Conservation (phyloP, 225 moss, liverwort and hornwort species). For the Bryoerythrophyllum caledonicum region DNA sequence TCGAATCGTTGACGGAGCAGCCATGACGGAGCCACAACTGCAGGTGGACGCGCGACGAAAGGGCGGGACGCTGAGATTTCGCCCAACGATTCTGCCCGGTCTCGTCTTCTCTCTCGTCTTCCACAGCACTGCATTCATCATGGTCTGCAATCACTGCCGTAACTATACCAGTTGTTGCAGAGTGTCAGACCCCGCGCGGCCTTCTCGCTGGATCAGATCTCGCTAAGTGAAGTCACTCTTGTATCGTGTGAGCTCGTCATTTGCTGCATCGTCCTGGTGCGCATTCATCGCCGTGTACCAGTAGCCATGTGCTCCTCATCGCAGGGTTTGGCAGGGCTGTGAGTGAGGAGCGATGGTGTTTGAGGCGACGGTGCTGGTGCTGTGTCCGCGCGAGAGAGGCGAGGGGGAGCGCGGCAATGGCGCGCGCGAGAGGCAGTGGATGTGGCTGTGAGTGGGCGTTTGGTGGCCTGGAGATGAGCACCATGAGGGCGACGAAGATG, state of each 20-base stretch:
- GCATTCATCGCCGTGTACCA: neutral
- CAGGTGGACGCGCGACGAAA: neutral
- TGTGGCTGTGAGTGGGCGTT: neutral
- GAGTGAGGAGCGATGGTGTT: constrained; percentile 20
- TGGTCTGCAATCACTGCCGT: neutral
- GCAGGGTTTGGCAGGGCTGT: neutral
- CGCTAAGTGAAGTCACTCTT: too few species aligned
- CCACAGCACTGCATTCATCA: neutral
- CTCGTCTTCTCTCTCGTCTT: neutral
- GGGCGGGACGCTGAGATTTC: neutral
- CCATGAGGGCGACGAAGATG: constrained; percentile 29
- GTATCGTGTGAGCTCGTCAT: neutral
- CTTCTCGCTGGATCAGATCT: constrained; percentile 31
- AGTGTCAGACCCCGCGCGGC: neutral
- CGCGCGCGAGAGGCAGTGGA: neutral
- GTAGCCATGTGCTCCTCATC: constrained; percentile 10
- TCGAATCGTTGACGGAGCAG: neutral
- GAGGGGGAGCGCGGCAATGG: constrained; percentile 44
- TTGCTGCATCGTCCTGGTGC: neutral
- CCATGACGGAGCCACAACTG: neutral
- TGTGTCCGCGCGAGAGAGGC: constrained; percentile 36
- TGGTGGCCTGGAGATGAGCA: neutral
- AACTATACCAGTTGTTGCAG: neutral
- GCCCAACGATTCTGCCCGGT: neutral
- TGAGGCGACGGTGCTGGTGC: constrained; percentile 27